These are phyloP conservation scores for Perkinsus marinus DNA, from an alignment of 169 alveolate genomes.

Conservation along the genomic window DNA sequence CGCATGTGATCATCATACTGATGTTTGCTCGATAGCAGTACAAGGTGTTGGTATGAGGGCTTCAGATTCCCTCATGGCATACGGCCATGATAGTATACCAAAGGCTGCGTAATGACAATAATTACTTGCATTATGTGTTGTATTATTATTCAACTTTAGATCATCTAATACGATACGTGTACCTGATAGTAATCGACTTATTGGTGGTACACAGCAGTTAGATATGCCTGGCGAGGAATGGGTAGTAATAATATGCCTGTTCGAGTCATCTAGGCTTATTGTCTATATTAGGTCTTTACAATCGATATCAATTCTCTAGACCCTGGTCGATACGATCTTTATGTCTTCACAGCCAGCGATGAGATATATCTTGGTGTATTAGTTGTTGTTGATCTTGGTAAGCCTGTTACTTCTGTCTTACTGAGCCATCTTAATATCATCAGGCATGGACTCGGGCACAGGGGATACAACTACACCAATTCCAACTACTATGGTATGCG, in stretches of 20 bases:
- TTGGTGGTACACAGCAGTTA: background rate
- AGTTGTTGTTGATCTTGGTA: background rate
- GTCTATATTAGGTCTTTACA: background rate
- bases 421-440: background rate
- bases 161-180: background rate
- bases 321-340: background rate
- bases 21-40: background rate
- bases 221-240: background rate
- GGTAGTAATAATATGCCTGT: background rate
- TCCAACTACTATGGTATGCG: no score
- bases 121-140: background rate
- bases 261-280: background rate
- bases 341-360: background rate
- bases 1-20: background rate
- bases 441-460: background rate
- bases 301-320: background rate
- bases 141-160: background rate
- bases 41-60: background rate
- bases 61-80: background rate
- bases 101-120: background rate
- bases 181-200: background rate
- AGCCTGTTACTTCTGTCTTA: background rate
- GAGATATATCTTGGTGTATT: background rate
- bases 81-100: background rate
- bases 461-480: background rate